These are phyloP conservation scores for Harringtonia aguacate DNA, from an alignment of 2,329 filamentous ascomycete genomes.

Conservation along the genomic window DNA sequence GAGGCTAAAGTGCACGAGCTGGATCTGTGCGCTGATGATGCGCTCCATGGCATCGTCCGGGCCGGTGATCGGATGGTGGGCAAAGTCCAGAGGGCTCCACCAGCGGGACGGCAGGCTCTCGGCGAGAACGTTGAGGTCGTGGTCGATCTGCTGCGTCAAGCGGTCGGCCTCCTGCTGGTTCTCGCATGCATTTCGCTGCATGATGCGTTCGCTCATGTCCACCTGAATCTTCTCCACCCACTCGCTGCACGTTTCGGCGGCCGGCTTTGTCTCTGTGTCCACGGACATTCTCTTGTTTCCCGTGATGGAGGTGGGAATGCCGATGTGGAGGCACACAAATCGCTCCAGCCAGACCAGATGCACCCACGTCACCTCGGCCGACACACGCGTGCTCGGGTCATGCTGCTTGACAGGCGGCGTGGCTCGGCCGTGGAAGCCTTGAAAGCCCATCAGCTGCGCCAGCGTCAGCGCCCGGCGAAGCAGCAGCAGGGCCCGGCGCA, in stretches of 20 bases:
- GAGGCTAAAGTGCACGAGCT: constrained; percentile 30
- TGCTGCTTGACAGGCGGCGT: not conserved
- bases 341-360: constrained; percentile 33
- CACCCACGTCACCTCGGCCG: constrained; percentile 31
- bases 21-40: constrained; percentile 12
- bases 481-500: constrained; percentile 32
- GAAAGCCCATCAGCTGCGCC: constrained; percentile 9
- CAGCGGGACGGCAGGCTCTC: constrained; percentile 27
- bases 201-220: constrained; percentile 22
- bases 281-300: not conserved
- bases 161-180: too few species aligned
- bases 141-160: constrained; percentile 26
- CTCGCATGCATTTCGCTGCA: constrained; percentile 20
- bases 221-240: constrained; percentile 23
- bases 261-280: not conserved
- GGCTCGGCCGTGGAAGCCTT: not conserved
- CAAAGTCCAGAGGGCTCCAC: constrained; percentile 19
- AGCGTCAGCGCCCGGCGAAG: constrained; percentile 30
- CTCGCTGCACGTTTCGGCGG: not conserved
- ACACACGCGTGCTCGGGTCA: constrained; percentile 16
- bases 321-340: constrained; percentile 34
- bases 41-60: constrained; percentile 3
- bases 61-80: too few species aligned
- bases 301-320: constrained; percentile 11
- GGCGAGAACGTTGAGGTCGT: constrained; percentile 23